Evolutionary conservation across 306 rosid species (phyloP).

Genomic region (Prosopis cineraria): DNA sequence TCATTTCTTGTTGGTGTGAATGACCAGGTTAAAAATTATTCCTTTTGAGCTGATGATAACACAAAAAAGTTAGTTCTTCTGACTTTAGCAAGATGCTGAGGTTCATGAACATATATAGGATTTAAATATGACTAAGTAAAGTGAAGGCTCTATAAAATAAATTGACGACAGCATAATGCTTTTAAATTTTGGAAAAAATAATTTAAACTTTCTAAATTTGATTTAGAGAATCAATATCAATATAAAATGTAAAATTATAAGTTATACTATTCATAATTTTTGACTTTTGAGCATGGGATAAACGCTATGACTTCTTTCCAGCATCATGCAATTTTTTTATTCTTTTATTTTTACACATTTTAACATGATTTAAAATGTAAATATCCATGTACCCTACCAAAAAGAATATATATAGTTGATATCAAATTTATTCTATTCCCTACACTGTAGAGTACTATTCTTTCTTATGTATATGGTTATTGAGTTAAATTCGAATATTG

Average conservation of each 20-base stretch:
- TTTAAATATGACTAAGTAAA: too few species aligned
- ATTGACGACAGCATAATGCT: too few species aligned
- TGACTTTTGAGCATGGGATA: too few species aligned
- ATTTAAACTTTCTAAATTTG: background rate
- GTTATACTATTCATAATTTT: too few species aligned
- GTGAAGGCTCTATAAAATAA: too few species aligned
- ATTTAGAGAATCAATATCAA: too few species aligned
- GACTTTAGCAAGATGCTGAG: background rate
- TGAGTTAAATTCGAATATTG: too few species aligned
- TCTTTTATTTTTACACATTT: background rate
- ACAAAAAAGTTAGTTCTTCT: background rate
- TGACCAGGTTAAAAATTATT: background rate
- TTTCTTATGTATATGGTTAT: too few species aligned
- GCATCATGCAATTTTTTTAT: background rate
- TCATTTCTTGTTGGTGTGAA: too few species aligned
- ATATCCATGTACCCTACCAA: background rate
- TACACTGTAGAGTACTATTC: too few species aligned
- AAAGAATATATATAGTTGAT: background rate
- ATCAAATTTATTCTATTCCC: background rate
- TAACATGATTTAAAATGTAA: background rate
- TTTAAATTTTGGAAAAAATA: too few species aligned
- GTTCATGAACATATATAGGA: background rate
- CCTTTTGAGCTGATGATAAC: background rate
- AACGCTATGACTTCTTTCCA: background rate
- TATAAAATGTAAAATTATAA: too few species aligned